Base-by-base conservation (phyloP, 768 basidiomycete genomes). In the Phanerochaete sordida region DNA sequence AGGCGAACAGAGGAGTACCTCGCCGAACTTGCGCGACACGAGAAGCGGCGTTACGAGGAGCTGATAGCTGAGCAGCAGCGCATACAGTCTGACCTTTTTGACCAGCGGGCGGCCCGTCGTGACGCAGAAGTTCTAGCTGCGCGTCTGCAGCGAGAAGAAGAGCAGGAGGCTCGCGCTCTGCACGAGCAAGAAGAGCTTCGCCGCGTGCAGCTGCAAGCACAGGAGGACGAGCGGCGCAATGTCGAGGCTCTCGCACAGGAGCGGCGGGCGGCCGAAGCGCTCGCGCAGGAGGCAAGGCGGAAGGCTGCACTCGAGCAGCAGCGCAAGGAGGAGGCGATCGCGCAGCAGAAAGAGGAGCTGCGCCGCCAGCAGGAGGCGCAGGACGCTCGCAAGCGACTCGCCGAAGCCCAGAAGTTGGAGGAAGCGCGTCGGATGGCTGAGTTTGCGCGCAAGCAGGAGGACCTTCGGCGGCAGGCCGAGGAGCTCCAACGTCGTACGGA, bases 161-260 rank as follows among this genome's bases (percentile, higher is more conserved):
- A 73, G 56, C 62, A 64, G 39, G 64, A 57, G 31, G 59, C 58
- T 7, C 31, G 24, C 8, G 35, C 33, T 13, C 45, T 62, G 52
- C 76, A 65, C 57, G 77, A 74, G 60, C 70, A 52, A 28, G 75
- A 76, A 43, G 77, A 77, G 59, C 62, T 74, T 24, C 58, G 54
- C 28, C 33, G 52, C 8, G 51, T 45, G 2, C 49, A 56, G 37
- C 9, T 30, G 19, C 35, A 43, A 9, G 67, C 61, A 59, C 70
- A 71, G 47, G 67, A 70, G 56, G 75, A 77, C 58, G 72, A 73
- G 26, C 72, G 72, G 57, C 62, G 65, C 39, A 62, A 55, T 28
- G 58, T 39, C 37, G 58, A 60, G 24, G 23, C 16, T 15, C n/a
- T 62, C 55, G 76, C 66, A 59, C 75, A 74, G 62, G 72, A 44